Conservation (phyloP, 345 rosid species). For the Populus deltoides region DNA sequence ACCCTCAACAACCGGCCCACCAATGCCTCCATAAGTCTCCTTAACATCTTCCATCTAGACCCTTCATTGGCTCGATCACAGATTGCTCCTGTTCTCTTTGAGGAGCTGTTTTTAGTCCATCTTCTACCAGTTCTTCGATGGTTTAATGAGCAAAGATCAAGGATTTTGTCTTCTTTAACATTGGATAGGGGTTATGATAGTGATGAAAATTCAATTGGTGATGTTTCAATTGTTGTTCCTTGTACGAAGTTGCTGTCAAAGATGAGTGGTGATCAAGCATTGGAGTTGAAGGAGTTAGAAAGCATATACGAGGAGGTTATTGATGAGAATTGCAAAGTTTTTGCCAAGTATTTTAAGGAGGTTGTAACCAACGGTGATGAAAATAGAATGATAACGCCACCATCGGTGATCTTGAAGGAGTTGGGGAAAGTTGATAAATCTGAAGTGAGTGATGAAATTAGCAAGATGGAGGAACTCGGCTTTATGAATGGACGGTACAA, state of each 20-base stretch:
- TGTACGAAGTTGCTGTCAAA: constrained; percentile 42
- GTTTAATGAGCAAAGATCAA: constrained; percentile 41
- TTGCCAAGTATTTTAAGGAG: constrained; percentile 40
- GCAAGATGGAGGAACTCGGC: constrained; percentile 26
- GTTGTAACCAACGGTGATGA: constrained; percentile 31
- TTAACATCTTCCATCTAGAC: constrained; percentile 40
- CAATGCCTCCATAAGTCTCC: constrained; percentile 37
- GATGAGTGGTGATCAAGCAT: constrained; percentile 51
- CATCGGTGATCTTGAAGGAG: constrained; percentile 30
- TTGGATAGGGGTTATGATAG: constrained; percentile 4
- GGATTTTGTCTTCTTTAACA: constrained; percentile 28
- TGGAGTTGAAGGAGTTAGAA: constrained; percentile 50
- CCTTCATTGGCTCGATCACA: constrained; percentile 52
- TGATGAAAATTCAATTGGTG: constrained; percentile 27
- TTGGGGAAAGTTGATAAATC: constrained; percentile 5
- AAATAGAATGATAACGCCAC: constrained; percentile 25
- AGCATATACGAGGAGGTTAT: constrained; percentile 40
- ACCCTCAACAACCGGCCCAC: constrained; percentile 40
- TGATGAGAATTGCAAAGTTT: constrained; percentile 56
- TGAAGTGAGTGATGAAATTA: constrained; percentile 17
- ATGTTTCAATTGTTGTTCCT: constrained; percentile 37
- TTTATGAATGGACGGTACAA: constrained; percentile 48
- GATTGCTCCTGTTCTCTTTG: constrained; percentile 43
- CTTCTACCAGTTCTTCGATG: constrained; percentile 48
- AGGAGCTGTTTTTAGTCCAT: constrained; percentile 50